Conservation (phyloP, 805 yeast species). For the Vanderwaltozyma verrucispora region DNA sequence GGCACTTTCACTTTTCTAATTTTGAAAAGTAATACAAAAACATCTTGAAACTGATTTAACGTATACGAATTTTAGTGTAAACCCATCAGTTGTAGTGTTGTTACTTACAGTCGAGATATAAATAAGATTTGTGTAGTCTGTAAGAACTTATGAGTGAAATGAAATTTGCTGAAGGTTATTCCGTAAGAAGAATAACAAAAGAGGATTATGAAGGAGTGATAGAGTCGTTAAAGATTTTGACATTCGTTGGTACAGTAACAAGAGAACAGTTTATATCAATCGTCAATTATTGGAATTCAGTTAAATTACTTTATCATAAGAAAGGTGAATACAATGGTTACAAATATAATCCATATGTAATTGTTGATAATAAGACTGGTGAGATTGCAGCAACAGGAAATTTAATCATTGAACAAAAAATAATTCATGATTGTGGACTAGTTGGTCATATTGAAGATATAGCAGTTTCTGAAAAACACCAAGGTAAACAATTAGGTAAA, state of each 20-base stretch:
- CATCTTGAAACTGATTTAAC: not conserved
- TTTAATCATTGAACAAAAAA: constrained; percentile 66
- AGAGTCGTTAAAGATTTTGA: constrained; percentile 54
- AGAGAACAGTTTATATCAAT: constrained; percentile 38
- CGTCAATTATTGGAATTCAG: constrained; percentile 47
- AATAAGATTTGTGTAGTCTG: too few species aligned
- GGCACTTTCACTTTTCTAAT: too few species aligned
- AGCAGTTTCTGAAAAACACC: constrained; percentile 62
- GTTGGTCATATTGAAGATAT: constrained; percentile 96
- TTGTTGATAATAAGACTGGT: constrained; percentile 37
- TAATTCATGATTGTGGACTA: constrained; percentile 72
- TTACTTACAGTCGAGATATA: too few species aligned
- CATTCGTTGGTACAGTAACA: constrained; percentile 72
- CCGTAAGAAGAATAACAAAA: constrained; percentile 44
- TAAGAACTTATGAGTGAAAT: not conserved
- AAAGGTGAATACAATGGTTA: constrained; percentile 13
- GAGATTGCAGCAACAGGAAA: constrained; percentile 76
- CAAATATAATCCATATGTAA: constrained; percentile 63
- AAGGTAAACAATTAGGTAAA: constrained; percentile 75
- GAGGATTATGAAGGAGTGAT: constrained; percentile 54
- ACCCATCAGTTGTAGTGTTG: too few species aligned
- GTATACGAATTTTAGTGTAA: not conserved
- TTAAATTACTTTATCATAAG: constrained; percentile 12
- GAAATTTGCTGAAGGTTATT: constrained; percentile 40
- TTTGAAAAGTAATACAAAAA: not conserved